Evolutionary conservation across 202 grass and related monocot species (phyloP).

Genomic region (Bolboschoenoplectus hybrid): DNA sequence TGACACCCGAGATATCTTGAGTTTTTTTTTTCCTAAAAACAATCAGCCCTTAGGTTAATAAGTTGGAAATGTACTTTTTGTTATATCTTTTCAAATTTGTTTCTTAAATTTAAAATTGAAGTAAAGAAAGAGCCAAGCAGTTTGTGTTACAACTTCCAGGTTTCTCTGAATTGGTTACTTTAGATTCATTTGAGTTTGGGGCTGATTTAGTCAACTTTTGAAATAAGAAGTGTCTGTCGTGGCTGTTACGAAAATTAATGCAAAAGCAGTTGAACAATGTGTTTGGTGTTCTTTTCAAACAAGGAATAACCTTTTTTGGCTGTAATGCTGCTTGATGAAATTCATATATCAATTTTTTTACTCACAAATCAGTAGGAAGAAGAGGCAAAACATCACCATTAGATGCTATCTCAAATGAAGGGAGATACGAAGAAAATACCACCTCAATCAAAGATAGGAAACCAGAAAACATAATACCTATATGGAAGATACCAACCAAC

Average conservation of each 20-base stretch:
- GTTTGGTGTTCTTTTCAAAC: neutral
- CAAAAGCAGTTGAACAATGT: neutral
- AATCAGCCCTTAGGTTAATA: neutral
- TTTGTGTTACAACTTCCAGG: neutral
- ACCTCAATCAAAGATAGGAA: constrained; percentile 8
- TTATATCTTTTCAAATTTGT: neutral
- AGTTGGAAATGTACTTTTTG: neutral
- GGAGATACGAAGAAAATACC: constrained; percentile 10
- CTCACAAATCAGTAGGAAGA: constrained; percentile 1
- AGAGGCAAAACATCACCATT: constrained; percentile 19
- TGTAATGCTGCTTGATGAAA: constrained; percentile 3
- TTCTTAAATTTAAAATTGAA: neutral
- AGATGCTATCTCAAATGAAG: neutral
- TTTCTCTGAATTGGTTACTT: neutral
- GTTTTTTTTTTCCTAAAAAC: neutral
- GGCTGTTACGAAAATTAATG: neutral
- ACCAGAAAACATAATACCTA: constrained; percentile 50
- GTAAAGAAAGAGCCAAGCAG: neutral
- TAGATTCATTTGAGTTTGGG: neutral
- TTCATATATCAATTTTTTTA: neutral
- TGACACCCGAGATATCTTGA: neutral
- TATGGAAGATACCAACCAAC: constrained; percentile 63
- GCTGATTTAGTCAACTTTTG: neutral
- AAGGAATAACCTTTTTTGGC: neutral
- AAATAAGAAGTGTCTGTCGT: neutral